Evolutionary conservation across 2,329 filamentous ascomycete species (phyloP), one percentile per base, ranked within the genome.

Genomic region (Oidium heveae): DNA sequence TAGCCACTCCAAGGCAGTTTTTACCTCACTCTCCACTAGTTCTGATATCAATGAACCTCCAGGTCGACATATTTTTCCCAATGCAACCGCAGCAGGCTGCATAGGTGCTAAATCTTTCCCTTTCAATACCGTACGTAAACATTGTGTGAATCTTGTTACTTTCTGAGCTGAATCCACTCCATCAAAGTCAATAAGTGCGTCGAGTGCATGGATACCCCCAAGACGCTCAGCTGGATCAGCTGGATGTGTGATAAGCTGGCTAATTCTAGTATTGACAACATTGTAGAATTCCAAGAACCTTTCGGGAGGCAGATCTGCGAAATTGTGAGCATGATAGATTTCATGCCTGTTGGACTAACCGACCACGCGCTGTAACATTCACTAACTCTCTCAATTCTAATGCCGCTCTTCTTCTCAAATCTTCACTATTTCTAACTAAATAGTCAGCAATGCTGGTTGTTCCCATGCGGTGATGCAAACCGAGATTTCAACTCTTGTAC

Each of bases 11-110:
- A 98, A 74, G 1, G 93, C 88, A 18, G 87, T 91, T 67, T 95
- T 93, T 58, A 96, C 88, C 68, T 98, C 89, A 55, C 87, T 89
- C 65, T 98, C 91, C 56, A 98, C 91, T 55, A 98, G 73, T 67
- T 96, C 89, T 8, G 89, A 93, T 47, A 94, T 94, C 59, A 96
- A 74, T 34, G 91, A 88, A 57, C 91, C 91, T 58, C 91, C 91
- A 0, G 91, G 91, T 60, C 86, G 82, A 58, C 89, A 94, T 57
- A 98, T 75, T 65, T 88, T 85, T 49, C 91, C 91, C 32, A 98
- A 74, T 4, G 89, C 88, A 60, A 84, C 79, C 44, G 91, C 88
- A 4, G 93, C 91, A 13, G 85, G 80, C 55, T 93, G 79, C 82
- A 98, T 89, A 22, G 91, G 86, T 55, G 80, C 80, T 59, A 86